These are phyloP conservation scores for Pleurotus ostreatus DNA, from an alignment of 768 basidiomycete species.

Conservation along the genomic window DNA sequence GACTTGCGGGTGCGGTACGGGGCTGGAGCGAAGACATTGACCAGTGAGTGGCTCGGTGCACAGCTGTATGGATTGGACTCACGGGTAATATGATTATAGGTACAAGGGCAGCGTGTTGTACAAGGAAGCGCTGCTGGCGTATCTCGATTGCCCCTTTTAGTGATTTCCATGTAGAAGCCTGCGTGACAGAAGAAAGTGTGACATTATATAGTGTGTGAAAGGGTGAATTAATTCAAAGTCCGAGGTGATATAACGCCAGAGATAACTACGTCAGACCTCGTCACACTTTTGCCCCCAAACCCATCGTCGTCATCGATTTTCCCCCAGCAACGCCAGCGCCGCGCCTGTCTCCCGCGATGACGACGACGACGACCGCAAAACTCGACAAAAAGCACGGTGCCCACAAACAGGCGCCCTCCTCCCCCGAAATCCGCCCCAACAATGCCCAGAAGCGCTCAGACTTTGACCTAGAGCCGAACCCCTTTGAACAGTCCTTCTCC, in stretches of 20 bases:
- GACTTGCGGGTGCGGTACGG: conserved; percentile 59
- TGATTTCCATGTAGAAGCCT: neutral
- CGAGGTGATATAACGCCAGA: conserved; percentile 1
- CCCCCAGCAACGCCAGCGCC: conserved; percentile 31
- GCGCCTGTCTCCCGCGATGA: too few species aligned
- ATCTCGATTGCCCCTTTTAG: conserved; percentile 3
- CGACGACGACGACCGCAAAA: too few species aligned
- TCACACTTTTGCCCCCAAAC: conserved; percentile 11
- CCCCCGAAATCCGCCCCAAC: conserved; percentile 34
- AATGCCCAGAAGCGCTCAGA: conserved; percentile 25
- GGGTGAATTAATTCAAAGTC: conserved; percentile 1
- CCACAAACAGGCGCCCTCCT: conserved; percentile 3
- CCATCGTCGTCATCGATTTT: conserved; percentile 27
- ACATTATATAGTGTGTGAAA: neutral
- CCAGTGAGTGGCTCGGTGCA: conserved; percentile 20
- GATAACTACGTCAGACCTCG: conserved; percentile 7
- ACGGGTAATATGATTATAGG: neutral
- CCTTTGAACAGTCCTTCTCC: conserved; percentile 93
- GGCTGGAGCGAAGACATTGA: conserved; percentile 65
- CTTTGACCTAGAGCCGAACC: conserved; percentile 82
- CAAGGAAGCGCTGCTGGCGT: conserved; percentile 1
- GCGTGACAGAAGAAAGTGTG: neutral
- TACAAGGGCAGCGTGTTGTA: conserved; percentile 8
- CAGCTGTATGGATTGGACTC: neutral
- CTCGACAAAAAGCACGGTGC: neutral